Percentiles rank a stretch among this genome's conserved stretches.
phyloP scores from a whole-genome alignment of 2,329 filamentous ascomycete species.

The Zasmidium citrigriseum region DNA sequence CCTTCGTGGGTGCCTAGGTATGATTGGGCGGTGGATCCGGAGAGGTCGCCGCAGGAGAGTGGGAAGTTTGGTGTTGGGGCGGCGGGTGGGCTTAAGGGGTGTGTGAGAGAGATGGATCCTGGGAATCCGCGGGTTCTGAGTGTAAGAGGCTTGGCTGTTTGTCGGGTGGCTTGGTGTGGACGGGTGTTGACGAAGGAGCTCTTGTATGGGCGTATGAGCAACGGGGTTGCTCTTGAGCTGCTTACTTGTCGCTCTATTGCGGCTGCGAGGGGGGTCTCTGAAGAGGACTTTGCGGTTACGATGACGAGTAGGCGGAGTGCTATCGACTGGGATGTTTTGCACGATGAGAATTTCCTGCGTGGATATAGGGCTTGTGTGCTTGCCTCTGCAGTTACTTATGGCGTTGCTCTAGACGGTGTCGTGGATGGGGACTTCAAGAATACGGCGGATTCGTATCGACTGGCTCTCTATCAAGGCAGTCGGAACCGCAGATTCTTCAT shows the following conservation, averaged over 20 bases:
- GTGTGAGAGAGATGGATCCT: neutral
- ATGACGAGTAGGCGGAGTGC: neutral
- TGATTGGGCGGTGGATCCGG: slow-evolving; percentile 3
- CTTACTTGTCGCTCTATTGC: neutral
- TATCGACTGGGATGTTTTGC: neutral
- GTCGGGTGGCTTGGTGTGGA: neutral
- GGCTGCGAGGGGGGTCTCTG: neutral
- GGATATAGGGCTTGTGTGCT: neutral
- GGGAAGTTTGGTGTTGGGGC: neutral
- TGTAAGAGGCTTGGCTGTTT: neutral
- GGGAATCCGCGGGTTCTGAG: neutral
- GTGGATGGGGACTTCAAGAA: too few species aligned
- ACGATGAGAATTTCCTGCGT: neutral
- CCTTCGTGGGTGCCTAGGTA: slow-evolving; percentile 13
- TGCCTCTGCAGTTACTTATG: neutral
- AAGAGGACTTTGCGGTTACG: neutral
- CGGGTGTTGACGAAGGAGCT: neutral
- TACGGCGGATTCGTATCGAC: too few species aligned
- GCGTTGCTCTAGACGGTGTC: too few species aligned
- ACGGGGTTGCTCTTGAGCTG: too few species aligned
- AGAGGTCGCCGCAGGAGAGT: neutral
- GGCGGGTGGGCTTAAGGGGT: neutral
- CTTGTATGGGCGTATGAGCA: too few species aligned
- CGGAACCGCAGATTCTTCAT: neutral
- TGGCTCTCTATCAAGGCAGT: neutral